Evolutionary conservation across 2,329 filamentous ascomycete species (phyloP), one percentile per base, ranked within the genome.

Genomic region (Gaeumannomyces tritici): DNA sequence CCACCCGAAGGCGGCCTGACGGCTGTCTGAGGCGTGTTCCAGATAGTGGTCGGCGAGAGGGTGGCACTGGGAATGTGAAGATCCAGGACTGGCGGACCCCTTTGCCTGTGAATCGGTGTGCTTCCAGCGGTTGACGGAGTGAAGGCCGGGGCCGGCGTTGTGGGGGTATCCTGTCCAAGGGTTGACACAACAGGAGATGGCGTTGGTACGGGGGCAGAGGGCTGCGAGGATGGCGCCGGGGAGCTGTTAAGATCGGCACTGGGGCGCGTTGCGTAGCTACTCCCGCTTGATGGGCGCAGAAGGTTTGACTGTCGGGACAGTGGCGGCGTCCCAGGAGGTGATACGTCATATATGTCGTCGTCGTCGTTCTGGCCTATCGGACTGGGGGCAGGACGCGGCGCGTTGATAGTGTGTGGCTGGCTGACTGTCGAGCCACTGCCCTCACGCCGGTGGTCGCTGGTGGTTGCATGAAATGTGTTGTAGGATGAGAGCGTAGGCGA

Each of bases 271-370:
- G 42, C 64, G 28, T 64, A 67, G 58, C 64, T 65, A 4, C 61
- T 60, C 15, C 61, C 64, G 60, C 29, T 65, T 63, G 35, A 59
- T 47, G 55, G 63, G 18, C 55, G 55, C 55, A 13, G 51, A 62
- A 15, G 63, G 64, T 33, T 63, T 64, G 28, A 62, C 62, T 4
- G 47, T 3, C 35, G n/a, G 15, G 62, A 63, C 33, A 67, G 62
- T 8, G 65, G 65, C 5, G 79, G 79, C 0, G 78, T 79, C 13
- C 69, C 73, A 2, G 77, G 79, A 0, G 80, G 79, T 2, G 79
- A 80, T 5, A 77, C 77, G 63, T 80, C 75, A 67, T 82, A 82
- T 4, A 81, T 69, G 29, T 80, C 73, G 4, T 78, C 76, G 12
- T 67, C 42, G 63, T 28, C 27, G 61, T 21, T 60, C 62, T 15